phyloP scores from a whole-genome alignment of 2,329 filamentous ascomycete genomes.

The Huntiella savannae region DNA sequence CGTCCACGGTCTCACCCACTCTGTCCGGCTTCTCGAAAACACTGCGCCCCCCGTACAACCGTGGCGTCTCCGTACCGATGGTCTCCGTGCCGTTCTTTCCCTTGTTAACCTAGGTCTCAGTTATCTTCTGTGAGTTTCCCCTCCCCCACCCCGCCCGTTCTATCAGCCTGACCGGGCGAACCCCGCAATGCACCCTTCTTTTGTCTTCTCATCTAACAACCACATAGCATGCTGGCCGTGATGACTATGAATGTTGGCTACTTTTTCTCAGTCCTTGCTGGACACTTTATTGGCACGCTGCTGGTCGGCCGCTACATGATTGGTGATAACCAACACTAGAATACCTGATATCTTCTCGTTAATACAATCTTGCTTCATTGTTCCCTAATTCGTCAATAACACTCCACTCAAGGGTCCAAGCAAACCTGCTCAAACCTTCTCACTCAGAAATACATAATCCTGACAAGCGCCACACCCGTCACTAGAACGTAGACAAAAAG shows the following conservation, averaged over 20 bases:
- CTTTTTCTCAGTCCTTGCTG: constrained; percentile 60
- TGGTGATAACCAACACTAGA: not conserved
- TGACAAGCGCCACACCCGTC: too few species aligned
- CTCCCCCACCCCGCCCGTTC: constrained; percentile 14
- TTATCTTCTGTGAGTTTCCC: constrained; percentile 62
- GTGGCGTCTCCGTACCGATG: too few species aligned
- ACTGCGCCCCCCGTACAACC: too few species aligned
- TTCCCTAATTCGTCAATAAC: not conserved
- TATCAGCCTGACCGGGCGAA: too few species aligned
- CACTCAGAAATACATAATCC: constrained; percentile 11
- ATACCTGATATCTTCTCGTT: not conserved
- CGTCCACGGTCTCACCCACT: constrained; percentile 37
- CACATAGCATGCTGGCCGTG: constrained; percentile 67
- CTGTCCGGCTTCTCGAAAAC: too few species aligned
- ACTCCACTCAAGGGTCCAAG: not conserved
- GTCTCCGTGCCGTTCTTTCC: too few species aligned
- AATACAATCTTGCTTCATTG: not conserved
- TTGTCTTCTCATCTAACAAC: constrained; percentile 3
- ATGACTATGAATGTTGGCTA: constrained; percentile 83
- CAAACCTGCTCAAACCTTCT: constrained; percentile 35
- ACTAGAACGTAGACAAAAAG: too few species aligned
- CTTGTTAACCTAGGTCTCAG: constrained; percentile 15
- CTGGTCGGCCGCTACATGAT: constrained; percentile 49
- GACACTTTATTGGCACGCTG: constrained; percentile 73
- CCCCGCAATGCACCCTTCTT: not conserved